These are phyloP conservation scores for Didymella arachidicola DNA, from an alignment of 2,329 filamentous ascomycete species.

Conservation along the genomic window DNA sequence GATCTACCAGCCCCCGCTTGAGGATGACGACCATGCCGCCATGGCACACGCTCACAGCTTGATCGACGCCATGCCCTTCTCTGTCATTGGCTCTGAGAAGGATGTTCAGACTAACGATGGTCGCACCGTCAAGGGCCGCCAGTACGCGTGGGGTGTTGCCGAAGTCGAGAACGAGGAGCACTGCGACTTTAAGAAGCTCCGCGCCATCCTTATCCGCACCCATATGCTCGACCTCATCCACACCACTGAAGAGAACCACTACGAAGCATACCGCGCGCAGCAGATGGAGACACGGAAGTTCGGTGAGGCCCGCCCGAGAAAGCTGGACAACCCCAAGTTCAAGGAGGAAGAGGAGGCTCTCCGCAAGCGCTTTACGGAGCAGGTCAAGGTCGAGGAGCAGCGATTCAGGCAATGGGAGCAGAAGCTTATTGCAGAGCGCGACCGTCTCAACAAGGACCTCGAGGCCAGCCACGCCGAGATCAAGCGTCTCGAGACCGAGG, in stretches of 20 bases:
- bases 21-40: conserved; percentile 97
- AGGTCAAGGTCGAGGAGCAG: conserved; percentile 99
- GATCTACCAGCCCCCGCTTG: conserved; percentile 97
- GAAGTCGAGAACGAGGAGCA: conserved; percentile 99
- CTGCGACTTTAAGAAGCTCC: conserved; percentile 99
- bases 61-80: conserved; percentile 97
- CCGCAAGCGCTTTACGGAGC: conserved; percentile 98
- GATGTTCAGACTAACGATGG: conserved; percentile 96
- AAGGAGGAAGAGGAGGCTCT: conserved; percentile 99
- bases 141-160: conserved; percentile 99
- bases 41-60: conserved; percentile 93
- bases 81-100: conserved; percentile 98
- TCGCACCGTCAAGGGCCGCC: conserved; percentile 97
- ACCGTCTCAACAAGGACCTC: conserved; percentile 99
- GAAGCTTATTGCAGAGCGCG: conserved; percentile 98
- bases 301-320: conserved; percentile 93
- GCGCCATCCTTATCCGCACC: conserved; percentile 96
- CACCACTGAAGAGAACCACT: conserved; percentile 98
- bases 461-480: conserved; percentile 93
- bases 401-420: conserved; percentile 99
- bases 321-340: conserved; percentile 99
- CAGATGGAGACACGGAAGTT: conserved; percentile 99
- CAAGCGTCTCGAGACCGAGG: conserved; percentile 89
- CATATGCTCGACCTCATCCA: conserved; percentile 99
- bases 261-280: conserved; percentile 97